Conservation (phyloP, 352 stramenopile species). For the Peronosclerospora sorghi region DNA sequence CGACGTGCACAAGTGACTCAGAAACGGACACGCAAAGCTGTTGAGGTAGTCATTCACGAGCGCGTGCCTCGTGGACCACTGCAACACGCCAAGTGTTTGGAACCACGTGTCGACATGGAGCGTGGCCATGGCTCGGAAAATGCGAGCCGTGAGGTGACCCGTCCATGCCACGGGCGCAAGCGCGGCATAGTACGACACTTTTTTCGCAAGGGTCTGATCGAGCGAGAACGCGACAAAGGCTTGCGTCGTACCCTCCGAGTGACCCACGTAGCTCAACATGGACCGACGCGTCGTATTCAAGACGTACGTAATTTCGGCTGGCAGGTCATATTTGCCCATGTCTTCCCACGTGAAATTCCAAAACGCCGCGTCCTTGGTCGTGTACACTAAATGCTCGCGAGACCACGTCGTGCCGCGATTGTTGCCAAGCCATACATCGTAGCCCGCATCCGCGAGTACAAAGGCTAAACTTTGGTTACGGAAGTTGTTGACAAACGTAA, state of each 20-base stretch:
- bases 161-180: constrained; percentile 32
- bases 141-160: constrained; percentile 14
- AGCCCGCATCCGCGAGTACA: constrained; percentile 35
- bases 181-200: constrained; percentile 39
- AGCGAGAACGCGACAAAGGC: constrained; percentile 38
- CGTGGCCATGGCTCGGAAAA: constrained; percentile 22
- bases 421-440: constrained; percentile 56
- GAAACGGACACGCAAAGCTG: background rate
- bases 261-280: constrained; percentile 33
- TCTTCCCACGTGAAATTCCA: constrained; percentile 49
- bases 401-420: constrained; percentile 48
- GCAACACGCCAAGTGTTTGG: constrained; percentile 13
- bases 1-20: background rate
- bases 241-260: constrained; percentile 41
- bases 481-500: constrained; percentile 39
- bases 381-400: constrained; percentile 28
- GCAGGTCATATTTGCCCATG: constrained; percentile 39
- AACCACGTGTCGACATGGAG: constrained; percentile 30
- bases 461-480: constrained; percentile 38
- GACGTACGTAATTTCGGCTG: constrained; percentile 33
- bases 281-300: constrained; percentile 14
- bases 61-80: background rate
- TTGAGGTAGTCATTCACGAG: background rate
- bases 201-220: constrained; percentile 38
- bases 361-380: constrained; percentile 21